A percentile compares a stretch with the other conserved stretches of the same genome.
phyloP scores from a whole-genome alignment of 2,329 filamentous ascomycete genomes.

The Rhynchosporium secalis region DNA sequence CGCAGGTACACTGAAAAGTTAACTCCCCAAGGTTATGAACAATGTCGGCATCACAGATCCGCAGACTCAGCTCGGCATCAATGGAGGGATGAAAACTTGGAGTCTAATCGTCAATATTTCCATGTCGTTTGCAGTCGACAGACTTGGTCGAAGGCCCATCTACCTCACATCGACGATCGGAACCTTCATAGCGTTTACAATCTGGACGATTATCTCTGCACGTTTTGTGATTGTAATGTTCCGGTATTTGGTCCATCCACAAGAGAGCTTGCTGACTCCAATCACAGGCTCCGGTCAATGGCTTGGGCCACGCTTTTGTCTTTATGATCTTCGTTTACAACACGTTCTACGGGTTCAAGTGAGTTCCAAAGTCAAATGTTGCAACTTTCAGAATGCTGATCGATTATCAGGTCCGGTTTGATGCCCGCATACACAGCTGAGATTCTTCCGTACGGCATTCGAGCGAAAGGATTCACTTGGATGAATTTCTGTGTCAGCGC shows the following conservation, averaged over 20 bases:
- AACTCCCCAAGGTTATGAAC: too few relatives aligned
- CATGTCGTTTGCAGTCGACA: slow-evolving; percentile 38
- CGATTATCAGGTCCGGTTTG: slow-evolving; percentile 24
- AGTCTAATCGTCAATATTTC: slow-evolving; percentile 33
- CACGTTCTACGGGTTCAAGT: slow-evolving; percentile 11
- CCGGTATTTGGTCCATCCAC: too few relatives aligned
- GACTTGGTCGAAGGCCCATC: slow-evolving; percentile 37
- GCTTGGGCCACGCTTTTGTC: too few relatives aligned
- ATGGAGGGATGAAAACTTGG: slow-evolving; percentile 37
- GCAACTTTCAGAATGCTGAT: too few relatives aligned
- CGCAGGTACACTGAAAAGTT: background rate
- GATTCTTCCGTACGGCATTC: slow-evolving; percentile 31
- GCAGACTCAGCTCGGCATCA: slow-evolving; percentile 26
- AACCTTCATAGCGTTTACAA: slow-evolving; percentile 35
- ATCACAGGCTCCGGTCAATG: too few relatives aligned
- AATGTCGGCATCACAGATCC: slow-evolving; percentile 7
- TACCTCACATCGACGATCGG: slow-evolving; percentile 37
- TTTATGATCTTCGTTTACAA: slow-evolving; percentile 48
- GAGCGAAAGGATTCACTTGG: slow-evolving; percentile 28
- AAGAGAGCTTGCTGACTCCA: too few relatives aligned
- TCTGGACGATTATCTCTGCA: slow-evolving; percentile 34
- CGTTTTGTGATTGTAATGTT: slow-evolving; percentile 14
- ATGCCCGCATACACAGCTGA: slow-evolving; percentile 28
- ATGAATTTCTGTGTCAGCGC: slow-evolving; percentile 29
- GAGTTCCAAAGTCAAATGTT: too few relatives aligned